phyloP scores from a whole-genome alignment of 805 yeast genomes.

The Kluyveromyces lactis region DNA sequence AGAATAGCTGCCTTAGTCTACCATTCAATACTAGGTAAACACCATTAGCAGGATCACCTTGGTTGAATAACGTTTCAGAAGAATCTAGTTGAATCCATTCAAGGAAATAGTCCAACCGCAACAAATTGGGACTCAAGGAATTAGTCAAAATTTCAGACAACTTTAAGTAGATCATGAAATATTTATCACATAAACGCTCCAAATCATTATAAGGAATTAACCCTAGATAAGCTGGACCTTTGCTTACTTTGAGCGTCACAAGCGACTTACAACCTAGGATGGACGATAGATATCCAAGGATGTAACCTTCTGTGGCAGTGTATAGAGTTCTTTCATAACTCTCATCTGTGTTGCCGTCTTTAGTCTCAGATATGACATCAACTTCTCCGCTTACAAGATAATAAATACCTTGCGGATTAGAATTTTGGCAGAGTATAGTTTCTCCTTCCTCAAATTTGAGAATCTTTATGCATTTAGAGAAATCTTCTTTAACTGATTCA shows the following conservation, averaged over 20 bases:
- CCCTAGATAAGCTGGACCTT: slow-evolving; percentile 58
- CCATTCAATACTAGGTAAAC: slow-evolving; percentile 87
- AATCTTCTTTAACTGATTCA: slow-evolving; percentile 45
- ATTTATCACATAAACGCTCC: slow-evolving; percentile 62
- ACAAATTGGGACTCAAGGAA: slow-evolving; percentile 57
- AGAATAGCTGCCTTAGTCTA: slow-evolving; percentile 56
- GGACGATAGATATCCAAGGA: slow-evolving; percentile 82
- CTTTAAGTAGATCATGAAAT: slow-evolving; percentile 66
- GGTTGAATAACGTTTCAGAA: slow-evolving; percentile 69
- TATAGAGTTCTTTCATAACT: slow-evolving; percentile 37
- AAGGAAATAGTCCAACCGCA: slow-evolving; percentile 79
- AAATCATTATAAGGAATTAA: slow-evolving; percentile 55
- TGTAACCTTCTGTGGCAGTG: slow-evolving; percentile 63
- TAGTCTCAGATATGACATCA: slow-evolving; percentile 48
- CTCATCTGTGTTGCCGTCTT: slow-evolving; percentile 9
- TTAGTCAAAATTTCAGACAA: slow-evolving; percentile 66
- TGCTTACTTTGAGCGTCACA: slow-evolving; percentile 53
- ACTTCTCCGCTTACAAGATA: slow-evolving; percentile 74
- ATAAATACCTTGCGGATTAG: slow-evolving; percentile 63
- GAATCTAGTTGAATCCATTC: slow-evolving; percentile 95
- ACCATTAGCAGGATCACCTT: slow-evolving; percentile 85
- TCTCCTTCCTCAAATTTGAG: slow-evolving; percentile 45
- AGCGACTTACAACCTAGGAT: slow-evolving; percentile 73
- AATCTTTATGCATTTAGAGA: slow-evolving; percentile 53
- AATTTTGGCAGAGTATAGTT: slow-evolving; percentile 53